Conservation (phyloP, 2,329 filamentous ascomycete genomes). For the Dactylellina drechsleri region DNA sequence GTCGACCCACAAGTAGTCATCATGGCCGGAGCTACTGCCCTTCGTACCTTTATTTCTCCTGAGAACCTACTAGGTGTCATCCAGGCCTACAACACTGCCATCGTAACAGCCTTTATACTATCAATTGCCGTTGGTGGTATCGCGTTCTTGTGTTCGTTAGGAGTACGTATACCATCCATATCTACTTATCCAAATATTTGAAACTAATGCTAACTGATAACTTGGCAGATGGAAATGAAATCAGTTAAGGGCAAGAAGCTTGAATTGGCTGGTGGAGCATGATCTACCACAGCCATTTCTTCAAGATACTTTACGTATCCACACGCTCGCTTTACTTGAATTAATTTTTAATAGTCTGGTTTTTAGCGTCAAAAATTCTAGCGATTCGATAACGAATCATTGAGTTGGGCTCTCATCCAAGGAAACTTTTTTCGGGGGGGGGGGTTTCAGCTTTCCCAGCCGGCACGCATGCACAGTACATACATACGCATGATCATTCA, state of each 20-base stretch:
- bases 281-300: neutral
- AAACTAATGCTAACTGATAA: constrained; percentile 19
- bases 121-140: constrained; percentile 42
- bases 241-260: constrained; percentile 53
- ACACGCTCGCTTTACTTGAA: too few relatives aligned
- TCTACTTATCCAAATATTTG: neutral
- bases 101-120: constrained; percentile 45
- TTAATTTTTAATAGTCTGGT: neutral
- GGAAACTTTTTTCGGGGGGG: too few relatives aligned
- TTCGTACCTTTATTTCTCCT: constrained; percentile 61
- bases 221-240: constrained; percentile 53
- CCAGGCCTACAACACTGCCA: constrained; percentile 39
- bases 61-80: constrained; percentile 59
- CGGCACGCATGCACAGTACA: too few relatives aligned
- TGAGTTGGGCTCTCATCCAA: too few relatives aligned
- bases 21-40: constrained; percentile 63
- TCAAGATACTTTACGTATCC: neutral
- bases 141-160: constrained; percentile 45
- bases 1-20: constrained; percentile 62
- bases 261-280: constrained; percentile 38
- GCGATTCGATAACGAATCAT: too few relatives aligned
- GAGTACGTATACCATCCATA: constrained; percentile 28
- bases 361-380: too few relatives aligned
- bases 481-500: too few relatives aligned
- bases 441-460: too few relatives aligned